Evolutionary conservation across 2,329 filamentous ascomycete species (phyloP), one percentile per base, ranked within the genome.

Genomic region (Apiospora arundinis): DNA sequence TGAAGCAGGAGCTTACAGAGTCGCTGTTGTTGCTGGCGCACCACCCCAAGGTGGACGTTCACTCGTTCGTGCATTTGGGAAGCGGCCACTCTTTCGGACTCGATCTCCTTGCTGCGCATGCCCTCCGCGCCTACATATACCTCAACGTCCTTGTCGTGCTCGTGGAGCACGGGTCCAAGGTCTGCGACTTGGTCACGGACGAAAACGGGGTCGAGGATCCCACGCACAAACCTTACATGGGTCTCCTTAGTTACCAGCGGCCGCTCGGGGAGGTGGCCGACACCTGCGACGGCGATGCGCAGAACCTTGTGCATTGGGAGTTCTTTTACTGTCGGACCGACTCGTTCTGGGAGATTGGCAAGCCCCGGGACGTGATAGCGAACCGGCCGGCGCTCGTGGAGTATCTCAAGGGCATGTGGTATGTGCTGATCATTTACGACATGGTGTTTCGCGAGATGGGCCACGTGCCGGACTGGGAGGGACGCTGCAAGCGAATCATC

Each of bases 81-180:
- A 23, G 28, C 21, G 49, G 49, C n/a, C 49, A 56, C 49, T 28
- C 23, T 12, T 56, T 56, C 49, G 49, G 49, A 23, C 49, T 56
- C 49, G 28, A 28, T 28, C 52, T 23, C 49, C n/a, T 56, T 28
- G 49, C 49, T 28, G 49, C 23, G 49, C n/a, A 56, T 23, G 49
- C 11, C 49, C n/a, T 56, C 49, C 49, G 49, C 49, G 49, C 49
- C 49, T 56, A 56, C 49, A 28, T 56, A 4, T 56, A 56, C 49
- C 7, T 56, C 49, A 56, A 56, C 49, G n/a, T 56, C n/a, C 49
- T 56, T 16, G 21, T 56, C 9, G 49, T n/a, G 49, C n/a, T 56
- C 16, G n/a, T 2, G 49, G 49, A 56, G 49, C 49, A 25, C 49
- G 49, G 49, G 37, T 40, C 37, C 37, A 40, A 40, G 37, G 37